Evolutionary conservation across 495 filamentous ascomycete genomes (phyloP).

Genomic region (Penicillium atrosanguineum): DNA sequence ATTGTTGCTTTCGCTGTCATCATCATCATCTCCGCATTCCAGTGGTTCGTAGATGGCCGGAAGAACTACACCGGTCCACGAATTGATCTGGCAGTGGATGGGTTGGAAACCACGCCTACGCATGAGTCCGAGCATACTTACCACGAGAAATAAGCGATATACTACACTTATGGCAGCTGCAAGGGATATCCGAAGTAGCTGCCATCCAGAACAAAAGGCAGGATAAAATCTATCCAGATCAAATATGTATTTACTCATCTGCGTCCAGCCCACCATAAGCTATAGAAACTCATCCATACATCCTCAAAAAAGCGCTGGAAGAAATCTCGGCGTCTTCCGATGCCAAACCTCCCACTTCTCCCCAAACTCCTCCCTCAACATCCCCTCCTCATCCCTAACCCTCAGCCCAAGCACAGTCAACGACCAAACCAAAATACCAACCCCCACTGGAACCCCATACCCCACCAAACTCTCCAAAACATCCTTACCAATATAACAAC

Average conservation of each 20-base stretch:
- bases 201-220: neutral
- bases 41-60: constrained; percentile 67
- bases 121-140: neutral
- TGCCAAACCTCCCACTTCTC: constrained; percentile 45
- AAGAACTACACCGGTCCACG: constrained; percentile 64
- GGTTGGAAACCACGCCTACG: constrained; percentile 3
- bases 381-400: constrained; percentile 41
- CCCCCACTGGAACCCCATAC: constrained; percentile 1
- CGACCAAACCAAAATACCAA: neutral
- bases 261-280: neutral
- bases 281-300: neutral
- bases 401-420: constrained; percentile 9
- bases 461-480: constrained; percentile 11
- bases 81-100: constrained; percentile 34
- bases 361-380: constrained; percentile 41
- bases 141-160: constrained; percentile 6
- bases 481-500: constrained; percentile 20
- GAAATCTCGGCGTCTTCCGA: constrained; percentile 22
- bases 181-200: neutral
- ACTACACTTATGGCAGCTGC: too few relatives aligned
- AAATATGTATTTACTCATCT: neutral
- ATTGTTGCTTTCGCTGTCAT: constrained; percentile 70
- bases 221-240: neutral
- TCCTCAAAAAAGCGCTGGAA: constrained; percentile 22
- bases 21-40: constrained; percentile 57